Evolutionary conservation across 495 filamentous ascomycete species (phyloP), one percentile per base, ranked within the genome.

Genomic region (Xylaria castorea): DNA sequence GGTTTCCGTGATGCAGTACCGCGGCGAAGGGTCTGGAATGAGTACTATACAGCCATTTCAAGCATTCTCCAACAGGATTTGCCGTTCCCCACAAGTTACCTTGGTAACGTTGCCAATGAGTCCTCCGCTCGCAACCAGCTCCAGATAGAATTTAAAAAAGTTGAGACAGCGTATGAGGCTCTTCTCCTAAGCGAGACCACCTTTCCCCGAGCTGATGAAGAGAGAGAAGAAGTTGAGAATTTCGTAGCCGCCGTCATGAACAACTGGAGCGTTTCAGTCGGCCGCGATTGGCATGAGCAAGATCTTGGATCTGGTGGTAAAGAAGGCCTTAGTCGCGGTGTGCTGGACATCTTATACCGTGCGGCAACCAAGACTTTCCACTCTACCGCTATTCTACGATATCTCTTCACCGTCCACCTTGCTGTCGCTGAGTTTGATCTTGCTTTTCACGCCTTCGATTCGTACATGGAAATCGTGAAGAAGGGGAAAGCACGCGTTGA

Each of bases 331-430:
- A 89, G 92, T 72, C 87, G 89, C 66, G 89, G 88, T 67, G 91
- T 94, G 44, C 86, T 97, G 32, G 93, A 97, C 81, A 92, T 93
- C 36, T 84, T 98, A 12, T 97, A 97, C 75, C 89, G 92, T 25
- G 94, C 94, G 36, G 92, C 96, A 12, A 92, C 92, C 2, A 97
- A 95, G 81, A 97, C 94, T 0, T 99, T 94, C 75, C 96, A 98
- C 78, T 98, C 97, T 2, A 95, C 94, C 6, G 81, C 91, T 30
- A 90, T 98, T 66, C 83, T 99, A 38, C 86, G 95, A 67, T 91
- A 97, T 78, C 86, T 99, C 1, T 98, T 98, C 74, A 92, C 90
- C 18, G 91, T 97, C 6, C 96, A 98, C 81, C 85, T 92, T 3
- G 86, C 93, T 2, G 83, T 97, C 50, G 94, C 93, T 18, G 94